These are phyloP conservation scores for Leishmania major DNA, from an alignment of 208 protist species.

Conservation along the genomic window DNA sequence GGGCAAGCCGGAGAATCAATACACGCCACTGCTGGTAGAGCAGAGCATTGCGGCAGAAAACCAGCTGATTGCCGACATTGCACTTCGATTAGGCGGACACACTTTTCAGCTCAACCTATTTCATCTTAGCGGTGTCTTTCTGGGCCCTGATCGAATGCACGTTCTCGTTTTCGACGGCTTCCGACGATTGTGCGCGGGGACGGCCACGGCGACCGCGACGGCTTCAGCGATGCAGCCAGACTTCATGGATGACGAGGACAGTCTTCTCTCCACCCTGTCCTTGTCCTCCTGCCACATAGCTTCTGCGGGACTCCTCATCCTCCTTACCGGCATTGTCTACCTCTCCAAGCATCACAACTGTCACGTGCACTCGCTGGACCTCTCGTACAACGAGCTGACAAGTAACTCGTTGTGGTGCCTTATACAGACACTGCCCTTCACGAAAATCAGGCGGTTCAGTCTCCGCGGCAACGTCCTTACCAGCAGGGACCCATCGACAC, in stretches of 20 bases:
- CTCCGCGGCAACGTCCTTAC: constrained; percentile 78
- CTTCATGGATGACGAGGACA: background rate
- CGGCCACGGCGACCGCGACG: background rate
- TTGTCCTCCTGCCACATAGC: constrained; percentile 67
- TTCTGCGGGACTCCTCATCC: constrained; percentile 57
- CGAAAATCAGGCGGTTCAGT: constrained; percentile 50
- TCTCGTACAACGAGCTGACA: constrained; percentile 74
- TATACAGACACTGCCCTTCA: constrained; percentile 46
- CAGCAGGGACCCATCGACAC: constrained; percentile 29
- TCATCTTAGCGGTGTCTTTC: constrained; percentile 62
- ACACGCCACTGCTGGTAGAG: constrained; percentile 45
- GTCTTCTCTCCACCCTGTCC: constrained; percentile 58
- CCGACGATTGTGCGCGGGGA: constrained; percentile 10
- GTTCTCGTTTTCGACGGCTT: constrained; percentile 75
- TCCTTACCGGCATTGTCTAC: constrained; percentile 47
- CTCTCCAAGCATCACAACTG: constrained; percentile 10
- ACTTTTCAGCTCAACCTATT: constrained; percentile 50
- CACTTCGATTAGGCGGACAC: constrained; percentile 39
- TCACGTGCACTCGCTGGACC: constrained; percentile 44
- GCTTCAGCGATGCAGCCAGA: background rate
- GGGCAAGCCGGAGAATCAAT: constrained; percentile 19
- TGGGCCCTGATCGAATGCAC: constrained; percentile 62
- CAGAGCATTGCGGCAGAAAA: constrained; percentile 38
- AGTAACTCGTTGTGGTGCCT: constrained; percentile 51
- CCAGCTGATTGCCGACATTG: constrained; percentile 65